These are phyloP conservation scores for Arachnopeziza araneosa DNA, from an alignment of 2,329 filamentous ascomycete genomes.

Conservation along the genomic window DNA sequence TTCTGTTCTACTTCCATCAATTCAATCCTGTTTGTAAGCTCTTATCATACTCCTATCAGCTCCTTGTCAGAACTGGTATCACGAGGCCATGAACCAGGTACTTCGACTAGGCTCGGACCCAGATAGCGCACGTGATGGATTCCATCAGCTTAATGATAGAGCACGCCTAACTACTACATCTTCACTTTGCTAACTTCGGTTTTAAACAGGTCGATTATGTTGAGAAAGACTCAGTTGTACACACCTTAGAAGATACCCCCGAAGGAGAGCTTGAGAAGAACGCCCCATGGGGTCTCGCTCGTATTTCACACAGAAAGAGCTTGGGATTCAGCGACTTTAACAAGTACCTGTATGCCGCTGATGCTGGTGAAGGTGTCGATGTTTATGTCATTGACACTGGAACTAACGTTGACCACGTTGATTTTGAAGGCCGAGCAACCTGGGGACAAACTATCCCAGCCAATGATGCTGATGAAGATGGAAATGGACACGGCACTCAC, in stretches of 20 bases:
- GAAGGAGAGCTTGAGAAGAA: conserved; percentile 72
- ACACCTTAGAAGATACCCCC: conserved; percentile 58
- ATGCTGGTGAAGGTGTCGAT: conserved; percentile 95
- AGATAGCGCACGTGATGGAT: conserved; percentile 20
- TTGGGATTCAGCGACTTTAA: conserved; percentile 92
- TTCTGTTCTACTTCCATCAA: conserved; percentile 1
- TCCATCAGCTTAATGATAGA: background rate
- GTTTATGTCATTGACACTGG: conserved; percentile 98
- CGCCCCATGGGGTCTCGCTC: conserved; percentile 97
- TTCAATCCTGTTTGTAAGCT: background rate
- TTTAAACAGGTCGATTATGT: conserved; percentile 80
- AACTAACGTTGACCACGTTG: conserved; percentile 87
- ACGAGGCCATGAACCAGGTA: background rate
- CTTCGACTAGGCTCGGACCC: too few species aligned
- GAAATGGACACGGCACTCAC: conserved; percentile 98
- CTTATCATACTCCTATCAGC: background rate
- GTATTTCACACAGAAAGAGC: conserved; percentile 88
- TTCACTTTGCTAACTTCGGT: background rate
- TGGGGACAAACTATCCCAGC: conserved; percentile 96
- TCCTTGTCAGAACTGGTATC: background rate
- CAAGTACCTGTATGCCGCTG: conserved; percentile 90
- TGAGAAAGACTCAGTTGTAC: conserved; percentile 89
- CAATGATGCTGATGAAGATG: conserved; percentile 81
- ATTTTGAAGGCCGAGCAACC: conserved; percentile 90
- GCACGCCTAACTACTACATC: background rate